A percentile compares a stretch with the other conserved stretches of the same genome.
phyloP scores from a whole-genome alignment of 306 rosid species.

The Cucumis sativus region Cucumber_9930_V3 NC_026658.2:3501501-3502000 shows the following conservation, averaged over 20 bases:
- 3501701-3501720: neutral
- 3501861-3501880: neutral
- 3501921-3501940: neutral
- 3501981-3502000: conserved; percentile 42
- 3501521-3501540: neutral
- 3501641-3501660: neutral
- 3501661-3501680: neutral
- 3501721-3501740: neutral
- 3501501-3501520: neutral
- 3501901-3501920: neutral
- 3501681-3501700: neutral
- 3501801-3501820: conserved; percentile 40
- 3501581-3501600: neutral
- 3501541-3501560: neutral
- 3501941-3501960: neutral
- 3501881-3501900: neutral
- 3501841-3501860: conserved; percentile 29
- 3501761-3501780: conserved; percentile 23
- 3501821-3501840: conserved; percentile 43
- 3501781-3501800: conserved; percentile 44
- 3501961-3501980: conserved; percentile 24
- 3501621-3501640: neutral
- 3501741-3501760: neutral
- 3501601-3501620: neutral
- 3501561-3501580: conserved; percentile 1